Conservation (phyloP, 164 flowering plant species). For the Stephania cephalantha region DNA sequence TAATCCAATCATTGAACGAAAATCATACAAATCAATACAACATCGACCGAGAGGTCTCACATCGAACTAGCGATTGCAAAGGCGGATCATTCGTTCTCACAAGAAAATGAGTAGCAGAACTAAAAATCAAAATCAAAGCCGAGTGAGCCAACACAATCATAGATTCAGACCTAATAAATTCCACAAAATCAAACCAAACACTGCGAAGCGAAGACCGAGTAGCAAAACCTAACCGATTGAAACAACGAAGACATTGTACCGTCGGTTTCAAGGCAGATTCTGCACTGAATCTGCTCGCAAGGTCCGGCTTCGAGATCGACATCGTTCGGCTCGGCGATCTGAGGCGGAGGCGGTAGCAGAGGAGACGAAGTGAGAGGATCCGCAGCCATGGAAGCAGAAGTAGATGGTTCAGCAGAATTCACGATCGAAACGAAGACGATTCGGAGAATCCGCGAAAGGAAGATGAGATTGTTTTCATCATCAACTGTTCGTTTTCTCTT, state of each 20-base stretch:
- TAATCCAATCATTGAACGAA: no score
- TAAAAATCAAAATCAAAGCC: no score
- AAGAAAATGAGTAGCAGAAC: no score
- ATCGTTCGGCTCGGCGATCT: slow-evolving; percentile 32
- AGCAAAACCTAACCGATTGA: neutral
- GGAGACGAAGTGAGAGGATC: slow-evolving; percentile 55
- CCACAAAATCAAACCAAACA: neutral
- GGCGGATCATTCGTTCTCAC: no score
- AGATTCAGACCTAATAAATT: neutral
- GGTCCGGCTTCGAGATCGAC: slow-evolving; percentile 95
- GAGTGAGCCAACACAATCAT: neutral
- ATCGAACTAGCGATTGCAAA: no score
- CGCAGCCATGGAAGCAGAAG: slow-evolving; percentile 28
- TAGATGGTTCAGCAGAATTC: neutral
- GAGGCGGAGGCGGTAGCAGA: slow-evolving; percentile 49
- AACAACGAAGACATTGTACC: slow-evolving; percentile 32
- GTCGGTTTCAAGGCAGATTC: slow-evolving; percentile 94
- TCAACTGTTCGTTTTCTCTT: no score
- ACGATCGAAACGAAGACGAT: neutral
- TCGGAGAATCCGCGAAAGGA: neutral
- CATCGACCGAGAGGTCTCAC: no score
- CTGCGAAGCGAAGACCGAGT: neutral
- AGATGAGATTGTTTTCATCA: neutral
- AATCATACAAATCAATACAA: no score
- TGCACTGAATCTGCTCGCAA: slow-evolving; percentile 89